These are phyloP conservation scores for Peterozyma xylosa DNA, from an alignment of 805 yeast species.

Conservation along the genomic window DNA sequence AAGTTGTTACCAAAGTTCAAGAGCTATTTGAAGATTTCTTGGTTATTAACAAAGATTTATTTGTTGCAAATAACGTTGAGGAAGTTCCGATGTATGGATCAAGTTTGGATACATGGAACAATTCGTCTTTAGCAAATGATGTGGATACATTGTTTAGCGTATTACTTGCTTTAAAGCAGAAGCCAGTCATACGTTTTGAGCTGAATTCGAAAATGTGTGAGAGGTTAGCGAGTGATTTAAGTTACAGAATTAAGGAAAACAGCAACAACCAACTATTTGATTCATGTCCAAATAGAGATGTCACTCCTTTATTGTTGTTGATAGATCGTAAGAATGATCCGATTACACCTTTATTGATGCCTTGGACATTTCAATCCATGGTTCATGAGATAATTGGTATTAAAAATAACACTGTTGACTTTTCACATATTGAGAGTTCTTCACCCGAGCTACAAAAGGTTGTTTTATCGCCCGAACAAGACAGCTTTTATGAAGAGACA, in stretches of 20 bases:
- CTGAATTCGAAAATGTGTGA: slow-evolving; percentile 56
- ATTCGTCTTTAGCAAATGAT: slow-evolving; percentile 32
- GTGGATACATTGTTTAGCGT: slow-evolving; percentile 42
- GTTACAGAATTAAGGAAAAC: slow-evolving; percentile 47
- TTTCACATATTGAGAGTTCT: slow-evolving; percentile 47
- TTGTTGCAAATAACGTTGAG: slow-evolving; percentile 31
- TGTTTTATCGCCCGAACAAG: slow-evolving; percentile 63
- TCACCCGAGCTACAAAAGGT: slow-evolving; percentile 54
- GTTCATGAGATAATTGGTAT: slow-evolving; percentile 88
- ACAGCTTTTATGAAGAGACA: slow-evolving; percentile 68
- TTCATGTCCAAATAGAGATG: slow-evolving; percentile 49
- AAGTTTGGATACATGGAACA: slow-evolving; percentile 36
- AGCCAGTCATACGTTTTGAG: slow-evolving; percentile 78
- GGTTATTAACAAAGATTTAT: slow-evolving; percentile 63
- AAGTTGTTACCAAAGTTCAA: slow-evolving; percentile 64
- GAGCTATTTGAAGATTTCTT: slow-evolving; percentile 84
- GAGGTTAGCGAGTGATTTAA: slow-evolving; percentile 61
- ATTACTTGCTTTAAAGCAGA: slow-evolving; percentile 63
- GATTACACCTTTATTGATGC: slow-evolving; percentile 81
- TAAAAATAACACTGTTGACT: slow-evolving; percentile 68
- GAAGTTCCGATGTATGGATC: slow-evolving; percentile 11
- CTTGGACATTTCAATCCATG: slow-evolving; percentile 99
- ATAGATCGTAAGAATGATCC: slow-evolving; percentile 89
- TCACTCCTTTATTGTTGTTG: slow-evolving; percentile 66
- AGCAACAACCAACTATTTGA: slow-evolving; percentile 61